Conservation (phyloP, 306 rosid species). For the Ormosia semicastrata region DNA sequence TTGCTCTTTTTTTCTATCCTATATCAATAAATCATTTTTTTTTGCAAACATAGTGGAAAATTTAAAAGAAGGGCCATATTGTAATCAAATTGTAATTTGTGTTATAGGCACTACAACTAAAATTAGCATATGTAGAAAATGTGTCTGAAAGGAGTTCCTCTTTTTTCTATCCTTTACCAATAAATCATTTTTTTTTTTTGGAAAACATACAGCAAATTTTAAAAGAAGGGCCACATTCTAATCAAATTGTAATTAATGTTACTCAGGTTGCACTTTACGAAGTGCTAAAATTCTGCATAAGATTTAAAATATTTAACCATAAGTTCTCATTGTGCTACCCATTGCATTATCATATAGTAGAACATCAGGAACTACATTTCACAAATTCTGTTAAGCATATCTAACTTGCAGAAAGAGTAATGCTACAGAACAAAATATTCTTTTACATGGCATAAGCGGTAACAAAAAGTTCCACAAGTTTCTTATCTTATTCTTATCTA, state of each 20-base stretch:
- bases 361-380: not conserved
- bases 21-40: not conserved
- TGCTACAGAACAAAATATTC: not conserved
- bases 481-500: not conserved
- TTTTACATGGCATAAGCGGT: not conserved
- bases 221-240: not conserved
- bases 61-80: not conserved
- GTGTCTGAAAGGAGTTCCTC: not conserved
- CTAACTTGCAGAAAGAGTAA: not conserved
- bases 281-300: not conserved
- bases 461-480: not conserved
- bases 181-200: not conserved
- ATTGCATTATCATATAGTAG: not conserved
- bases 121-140: not conserved
- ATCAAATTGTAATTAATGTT: not conserved
- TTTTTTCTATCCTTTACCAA: not conserved
- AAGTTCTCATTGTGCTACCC: not conserved
- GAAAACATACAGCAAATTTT: not conserved
- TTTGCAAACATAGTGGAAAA: not conserved
- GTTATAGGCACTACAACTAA: not conserved
- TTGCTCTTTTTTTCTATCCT: not conserved
- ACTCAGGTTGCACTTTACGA: not conserved
- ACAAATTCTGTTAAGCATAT: not conserved
- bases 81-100: not conserved
- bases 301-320: not conserved